A percentile compares a stretch with the other conserved stretches of the same genome.
These are phyloP conservation scores for Metschnikowia bowlesiae DNA, from an alignment of 805 yeast genomes.

Conservation along the genomic window DNA sequence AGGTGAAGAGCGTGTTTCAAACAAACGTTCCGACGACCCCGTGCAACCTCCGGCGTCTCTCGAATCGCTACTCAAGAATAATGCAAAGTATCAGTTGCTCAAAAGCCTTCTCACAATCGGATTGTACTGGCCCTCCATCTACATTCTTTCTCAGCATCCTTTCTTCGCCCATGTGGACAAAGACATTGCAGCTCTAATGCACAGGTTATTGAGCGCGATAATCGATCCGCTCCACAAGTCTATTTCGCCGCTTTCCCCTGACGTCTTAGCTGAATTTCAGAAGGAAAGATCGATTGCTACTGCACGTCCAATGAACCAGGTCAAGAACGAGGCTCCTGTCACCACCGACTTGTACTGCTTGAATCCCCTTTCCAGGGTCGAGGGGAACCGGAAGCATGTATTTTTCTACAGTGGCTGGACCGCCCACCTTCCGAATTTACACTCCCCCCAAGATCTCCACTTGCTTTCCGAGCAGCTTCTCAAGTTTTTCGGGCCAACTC, in stretches of 20 bases:
- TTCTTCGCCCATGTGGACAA: conserved; percentile 52
- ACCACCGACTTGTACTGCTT: conserved; percentile 22
- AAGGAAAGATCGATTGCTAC: conserved; percentile 20
- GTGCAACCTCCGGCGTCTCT: conserved; percentile 6
- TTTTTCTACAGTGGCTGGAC: conserved; percentile 53
- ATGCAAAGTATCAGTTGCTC: conserved; percentile 38
- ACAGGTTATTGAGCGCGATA: conserved; percentile 45
- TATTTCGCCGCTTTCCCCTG: conserved; percentile 17
- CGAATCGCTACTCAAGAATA: conserved; percentile 18
- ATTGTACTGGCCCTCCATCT: conserved; percentile 56
- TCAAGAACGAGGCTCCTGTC: conserved; percentile 24
- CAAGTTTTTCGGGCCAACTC: conserved; percentile 49
- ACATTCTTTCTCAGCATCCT: conserved; percentile 58
- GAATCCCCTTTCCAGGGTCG: conserved; percentile 25
- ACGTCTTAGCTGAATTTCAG: conserved; percentile 21
- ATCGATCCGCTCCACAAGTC: conserved; percentile 45
- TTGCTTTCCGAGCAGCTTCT: conserved; percentile 46
- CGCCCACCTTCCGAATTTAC: conserved; percentile 33
- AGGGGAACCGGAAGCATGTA: conserved; percentile 21
- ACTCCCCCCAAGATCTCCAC: conserved; percentile 42
- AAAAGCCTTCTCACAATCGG: conserved; percentile 56
- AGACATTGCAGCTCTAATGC: conserved; percentile 44
- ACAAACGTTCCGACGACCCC: conserved; percentile 4
- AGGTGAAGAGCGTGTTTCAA: conserved; percentile 40
- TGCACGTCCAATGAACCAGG: conserved; percentile 23